Conservation (phyloP, 306 rosid genomes). For the Biancaea sappan region DNA sequence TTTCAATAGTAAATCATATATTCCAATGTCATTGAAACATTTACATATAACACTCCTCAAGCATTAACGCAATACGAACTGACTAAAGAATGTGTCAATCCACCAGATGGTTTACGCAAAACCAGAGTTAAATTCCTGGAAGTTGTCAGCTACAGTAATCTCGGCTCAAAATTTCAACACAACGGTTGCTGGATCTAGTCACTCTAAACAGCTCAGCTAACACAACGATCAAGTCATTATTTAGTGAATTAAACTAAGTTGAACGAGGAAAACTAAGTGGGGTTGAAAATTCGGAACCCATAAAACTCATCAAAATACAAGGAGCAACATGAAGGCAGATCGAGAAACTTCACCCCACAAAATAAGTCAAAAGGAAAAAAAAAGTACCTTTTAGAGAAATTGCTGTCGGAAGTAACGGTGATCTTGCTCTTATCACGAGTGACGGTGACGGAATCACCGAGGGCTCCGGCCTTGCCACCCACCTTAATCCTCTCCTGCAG, state of each 20-base stretch:
- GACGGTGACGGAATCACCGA: conserved; percentile 74
- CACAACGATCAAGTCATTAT: background rate
- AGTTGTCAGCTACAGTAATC: background rate
- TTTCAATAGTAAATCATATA: background rate
- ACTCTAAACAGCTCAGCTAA: background rate
- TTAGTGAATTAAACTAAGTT: background rate
- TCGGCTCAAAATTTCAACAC: background rate
- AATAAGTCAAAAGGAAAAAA: background rate
- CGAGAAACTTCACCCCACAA: no score
- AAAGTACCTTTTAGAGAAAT: conserved; percentile 77
- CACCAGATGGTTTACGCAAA: background rate
- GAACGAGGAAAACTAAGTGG: background rate
- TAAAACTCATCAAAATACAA: background rate
- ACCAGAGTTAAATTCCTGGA: background rate
- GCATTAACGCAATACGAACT: background rate
- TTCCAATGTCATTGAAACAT: background rate
- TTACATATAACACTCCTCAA: background rate
- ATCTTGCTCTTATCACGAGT: conserved; percentile 76
- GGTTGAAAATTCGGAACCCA: background rate
- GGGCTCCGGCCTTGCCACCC: conserved; percentile 96
- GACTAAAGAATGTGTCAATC: background rate
- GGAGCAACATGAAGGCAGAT: background rate
- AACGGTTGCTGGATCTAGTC: conserved; percentile 9
- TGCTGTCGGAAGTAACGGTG: conserved; percentile 70
- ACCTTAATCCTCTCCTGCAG: conserved; percentile 96